Evolutionary conservation across 495 filamentous ascomycete genomes (phyloP).

Genomic region (Penicillium simplicissimum): DNA sequence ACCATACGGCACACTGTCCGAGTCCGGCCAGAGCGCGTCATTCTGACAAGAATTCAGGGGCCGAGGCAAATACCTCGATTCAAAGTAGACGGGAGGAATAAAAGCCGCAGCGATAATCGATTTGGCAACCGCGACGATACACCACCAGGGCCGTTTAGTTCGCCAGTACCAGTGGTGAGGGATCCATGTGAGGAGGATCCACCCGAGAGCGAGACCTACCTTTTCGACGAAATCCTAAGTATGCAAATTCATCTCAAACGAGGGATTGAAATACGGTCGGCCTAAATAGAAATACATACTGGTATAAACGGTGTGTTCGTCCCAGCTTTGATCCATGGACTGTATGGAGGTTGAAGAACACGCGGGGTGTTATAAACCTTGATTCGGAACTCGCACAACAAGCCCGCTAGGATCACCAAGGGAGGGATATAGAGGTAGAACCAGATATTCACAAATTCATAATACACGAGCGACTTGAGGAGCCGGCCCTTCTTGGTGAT

Average conservation of each 20-base stretch:
- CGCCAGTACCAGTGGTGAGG: not conserved
- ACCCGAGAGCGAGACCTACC: not conserved
- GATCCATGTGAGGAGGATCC: not conserved
- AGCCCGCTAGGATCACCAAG: not conserved
- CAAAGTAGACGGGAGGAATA: not conserved
- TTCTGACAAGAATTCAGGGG: not conserved
- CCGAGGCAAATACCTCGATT: not conserved
- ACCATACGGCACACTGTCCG: not conserved
- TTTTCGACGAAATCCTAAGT: not conserved
- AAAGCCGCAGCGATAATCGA: not conserved
- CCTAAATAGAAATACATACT: not conserved
- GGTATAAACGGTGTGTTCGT: not conserved
- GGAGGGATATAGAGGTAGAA: not conserved
- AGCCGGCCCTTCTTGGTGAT: not conserved
- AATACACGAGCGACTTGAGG: not conserved
- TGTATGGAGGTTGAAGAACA: not conserved
- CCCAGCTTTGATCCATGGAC: not conserved
- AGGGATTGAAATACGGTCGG: not conserved
- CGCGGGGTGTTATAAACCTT: not conserved
- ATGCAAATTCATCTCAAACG: not conserved
- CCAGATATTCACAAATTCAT: not conserved
- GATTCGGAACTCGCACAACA: not conserved
- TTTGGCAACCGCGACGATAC: not conserved
- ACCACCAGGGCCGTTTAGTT: not conserved
- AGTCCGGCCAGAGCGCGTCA: not conserved